phyloP scores from a whole-genome alignment of 345 rosid genomes.

The Melaleuca quinquenervia region DNA sequence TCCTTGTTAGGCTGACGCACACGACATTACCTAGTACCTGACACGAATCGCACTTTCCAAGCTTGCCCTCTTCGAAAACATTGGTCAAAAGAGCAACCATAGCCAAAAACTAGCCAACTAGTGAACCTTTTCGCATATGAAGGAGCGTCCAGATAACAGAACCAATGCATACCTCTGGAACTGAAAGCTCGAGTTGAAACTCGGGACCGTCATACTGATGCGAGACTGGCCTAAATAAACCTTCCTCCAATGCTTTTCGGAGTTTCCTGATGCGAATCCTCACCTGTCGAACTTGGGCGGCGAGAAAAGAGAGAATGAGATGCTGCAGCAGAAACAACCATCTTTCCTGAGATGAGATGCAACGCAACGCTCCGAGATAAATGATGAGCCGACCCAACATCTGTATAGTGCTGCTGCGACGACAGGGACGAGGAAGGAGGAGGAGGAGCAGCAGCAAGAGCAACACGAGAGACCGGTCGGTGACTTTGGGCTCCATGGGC shows the following conservation, averaged over 20 bases:
- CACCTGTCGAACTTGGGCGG: background rate
- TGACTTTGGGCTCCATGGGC: background rate
- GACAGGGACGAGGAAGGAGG: background rate
- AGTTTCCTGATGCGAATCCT: background rate
- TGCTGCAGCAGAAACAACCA: background rate
- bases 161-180: conserved; percentile 48
- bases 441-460: background rate
- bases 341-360: background rate
- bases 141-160: background rate
- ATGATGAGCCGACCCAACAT: background rate
- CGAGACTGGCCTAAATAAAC: conserved; percentile 49
- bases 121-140: background rate
- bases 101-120: background rate
- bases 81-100: background rate
- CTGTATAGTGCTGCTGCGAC: background rate
- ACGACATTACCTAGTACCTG: background rate
- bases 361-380: background rate
- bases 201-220: conserved; percentile 20
- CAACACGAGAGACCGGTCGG: background rate
- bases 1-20: background rate
- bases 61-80: too few relatives aligned
- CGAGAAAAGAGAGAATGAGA: background rate
- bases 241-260: conserved; percentile 75
- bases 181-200: conserved; percentile 59
- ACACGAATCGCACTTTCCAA: too few relatives aligned